Evolutionary conservation across 2,329 filamentous ascomycete genomes (phyloP), one percentile per base, ranked within the genome.

Genomic region (Dryadomyces quercus-mongolicae): DNA sequence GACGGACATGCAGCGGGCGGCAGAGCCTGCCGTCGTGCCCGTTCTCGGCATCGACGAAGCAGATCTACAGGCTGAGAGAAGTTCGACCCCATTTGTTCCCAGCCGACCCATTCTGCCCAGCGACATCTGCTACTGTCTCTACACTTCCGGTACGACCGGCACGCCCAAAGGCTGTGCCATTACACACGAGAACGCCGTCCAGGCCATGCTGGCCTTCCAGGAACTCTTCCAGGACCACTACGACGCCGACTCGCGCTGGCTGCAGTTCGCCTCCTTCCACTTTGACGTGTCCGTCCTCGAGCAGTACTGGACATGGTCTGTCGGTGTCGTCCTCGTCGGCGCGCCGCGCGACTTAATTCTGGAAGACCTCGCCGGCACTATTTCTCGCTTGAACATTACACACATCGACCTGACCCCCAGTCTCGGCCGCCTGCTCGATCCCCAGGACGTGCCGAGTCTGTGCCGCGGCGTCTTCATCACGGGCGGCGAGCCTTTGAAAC

Each of bases 291-390:
- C 88, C 1, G 86, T 96, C 0, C 75, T 96, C 0, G 91, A 96
- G 64, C 91, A 95, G 63, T 96, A 92, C 66, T 96, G 89, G 89
- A 93, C 85, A 55, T 96, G 91, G 91, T 89, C 85, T 31, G 86
- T 93, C 1, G 90, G 90, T 1, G 90, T 96, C 25, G 84, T 86
- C 4, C 78, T 96, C 0, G 85, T 92, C 2, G 84, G 87, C 2
- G 90, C 88, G 7, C 86, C 88, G 0, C 80, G 88, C 59, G 90
- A 96, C 64, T 65, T 95, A 1, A 84, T 96, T 1, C 83, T 96
- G 38, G 88, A 93, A 61, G 88, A 96, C 61, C 73, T 96, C 16
- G 76, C 85, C 1, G 78, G 77, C 1, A 82, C 84, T 0, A 92
- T 96, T 55, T 79, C 78, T 18, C 74, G 73, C 21, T 74, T 95